These are phyloP conservation scores for Trichoderma pleuroti DNA, from an alignment of 2,329 filamentous ascomycete species.

Conservation along the genomic window DNA sequence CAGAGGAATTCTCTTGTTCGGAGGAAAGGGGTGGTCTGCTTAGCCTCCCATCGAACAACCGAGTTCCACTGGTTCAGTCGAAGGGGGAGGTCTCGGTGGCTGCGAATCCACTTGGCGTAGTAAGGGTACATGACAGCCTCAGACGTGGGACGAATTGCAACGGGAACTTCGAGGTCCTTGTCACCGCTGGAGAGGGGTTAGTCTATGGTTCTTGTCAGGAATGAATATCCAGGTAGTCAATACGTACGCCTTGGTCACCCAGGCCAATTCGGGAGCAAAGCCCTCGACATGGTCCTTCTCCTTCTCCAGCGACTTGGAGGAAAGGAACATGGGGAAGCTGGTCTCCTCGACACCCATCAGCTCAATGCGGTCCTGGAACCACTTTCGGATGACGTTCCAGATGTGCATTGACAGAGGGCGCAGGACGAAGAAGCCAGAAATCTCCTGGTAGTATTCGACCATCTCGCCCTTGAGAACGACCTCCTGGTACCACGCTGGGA, in stretches of 20 bases:
- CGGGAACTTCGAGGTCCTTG: constrained; percentile 80
- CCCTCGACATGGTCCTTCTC: constrained; percentile 98
- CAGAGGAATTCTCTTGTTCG: constrained; percentile 93
- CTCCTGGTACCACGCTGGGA: constrained; percentile 95
- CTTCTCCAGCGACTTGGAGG: constrained; percentile 76
- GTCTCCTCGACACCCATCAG: constrained; percentile 89
- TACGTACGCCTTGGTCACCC: constrained; percentile 77
- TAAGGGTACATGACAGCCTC: constrained; percentile 91
- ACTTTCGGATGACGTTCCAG: constrained; percentile 63
- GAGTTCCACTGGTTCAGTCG: constrained; percentile 98
- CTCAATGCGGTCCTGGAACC: constrained; percentile 75
- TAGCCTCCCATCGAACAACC: constrained; percentile 90
- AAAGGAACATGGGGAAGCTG: constrained; percentile 96
- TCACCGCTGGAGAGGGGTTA: constrained; percentile 60
- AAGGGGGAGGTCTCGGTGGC: constrained; percentile 89
- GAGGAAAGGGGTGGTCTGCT: constrained; percentile 84
- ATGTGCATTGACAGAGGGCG: constrained; percentile 67
- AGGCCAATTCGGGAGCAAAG: constrained; percentile 90
- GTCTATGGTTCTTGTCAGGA: neutral
- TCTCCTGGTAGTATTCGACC: constrained; percentile 92
- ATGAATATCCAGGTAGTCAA: neutral
- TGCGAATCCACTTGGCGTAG: constrained; percentile 95
- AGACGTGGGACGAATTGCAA: constrained; percentile 65
- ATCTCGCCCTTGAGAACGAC: constrained; percentile 95
- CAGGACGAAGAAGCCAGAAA: constrained; percentile 95